phyloP scores from a whole-genome alignment of 108 stramenopile species.

The Discostella pseudostelligera region DNA sequence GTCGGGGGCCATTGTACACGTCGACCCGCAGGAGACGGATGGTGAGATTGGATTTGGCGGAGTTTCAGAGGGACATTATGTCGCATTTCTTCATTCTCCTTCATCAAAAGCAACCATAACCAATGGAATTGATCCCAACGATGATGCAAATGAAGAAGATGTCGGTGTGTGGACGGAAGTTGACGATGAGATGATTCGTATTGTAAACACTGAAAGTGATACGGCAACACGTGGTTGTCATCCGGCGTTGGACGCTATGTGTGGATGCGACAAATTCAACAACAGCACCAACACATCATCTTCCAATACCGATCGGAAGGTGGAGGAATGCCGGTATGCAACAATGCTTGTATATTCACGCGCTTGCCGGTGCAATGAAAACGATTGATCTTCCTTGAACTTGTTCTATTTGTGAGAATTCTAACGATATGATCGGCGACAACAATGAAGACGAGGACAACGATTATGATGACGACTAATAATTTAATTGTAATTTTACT shows the following conservation, averaged over 20 bases:
- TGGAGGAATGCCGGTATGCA: conserved; percentile 32
- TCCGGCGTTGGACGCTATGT: conserved; percentile 15
- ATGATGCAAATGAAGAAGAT: neutral
- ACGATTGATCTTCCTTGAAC: no score
- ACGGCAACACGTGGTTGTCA: neutral
- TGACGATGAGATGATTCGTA: conserved; percentile 21
- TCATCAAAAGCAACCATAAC: neutral
- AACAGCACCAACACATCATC: neutral
- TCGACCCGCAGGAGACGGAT: conserved; percentile 24
- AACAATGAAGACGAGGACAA: neutral
- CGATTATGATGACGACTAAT: neutral
- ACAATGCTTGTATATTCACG: conserved; percentile 40
- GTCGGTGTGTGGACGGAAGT: conserved; percentile 27
- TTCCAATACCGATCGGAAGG: conserved; percentile 4
- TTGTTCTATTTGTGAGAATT: no score
- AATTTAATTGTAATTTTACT: neutral
- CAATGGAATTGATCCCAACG: neutral
- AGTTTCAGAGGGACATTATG: conserved; percentile 37
- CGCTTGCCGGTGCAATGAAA: conserved; percentile 17
- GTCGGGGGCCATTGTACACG: conserved; percentile 40
- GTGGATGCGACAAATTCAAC: conserved; percentile 18
- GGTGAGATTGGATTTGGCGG: conserved; percentile 20
- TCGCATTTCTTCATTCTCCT: conserved; percentile 16
- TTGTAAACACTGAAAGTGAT: conserved; percentile 7
- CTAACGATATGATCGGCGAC: neutral